Percentiles rank a stretch among this genome's conserved stretches.
phyloP scores from a whole-genome alignment of 106 monocot genomes.

The Dioscorea dumetorum region DNA sequence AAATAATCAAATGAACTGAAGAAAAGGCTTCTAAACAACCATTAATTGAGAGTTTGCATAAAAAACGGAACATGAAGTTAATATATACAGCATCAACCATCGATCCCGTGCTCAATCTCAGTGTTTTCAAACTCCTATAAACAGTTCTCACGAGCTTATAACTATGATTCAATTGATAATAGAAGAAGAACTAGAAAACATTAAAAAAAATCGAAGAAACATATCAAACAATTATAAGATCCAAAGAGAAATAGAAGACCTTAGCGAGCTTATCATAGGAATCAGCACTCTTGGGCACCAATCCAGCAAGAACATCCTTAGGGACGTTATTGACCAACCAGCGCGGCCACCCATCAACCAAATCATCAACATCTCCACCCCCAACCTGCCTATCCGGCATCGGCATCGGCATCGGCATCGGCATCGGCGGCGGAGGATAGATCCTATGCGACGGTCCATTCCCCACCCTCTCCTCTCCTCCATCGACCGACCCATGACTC shows the following conservation, averaged over 20 bases:
- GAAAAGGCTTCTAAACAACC: too few relatives aligned
- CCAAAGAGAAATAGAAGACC: slow-evolving; percentile 2
- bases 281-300: slow-evolving; percentile 30
- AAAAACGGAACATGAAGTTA: too few relatives aligned
- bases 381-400: not conserved
- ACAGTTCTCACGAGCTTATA: not conserved
- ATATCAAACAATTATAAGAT: not conserved
- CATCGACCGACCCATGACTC: not conserved
- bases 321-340: slow-evolving; percentile 21
- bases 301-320: slow-evolving; percentile 11
- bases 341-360: slow-evolving; percentile 28
- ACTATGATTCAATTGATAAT: not conserved
- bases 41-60: too few relatives aligned
- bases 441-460: not conserved
- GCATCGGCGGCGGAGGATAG: too few relatives aligned
- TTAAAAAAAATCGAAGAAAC: not conserved
- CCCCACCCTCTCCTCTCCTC: not conserved
- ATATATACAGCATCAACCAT: too few relatives aligned
- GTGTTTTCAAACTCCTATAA: not conserved
- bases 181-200: not conserved
- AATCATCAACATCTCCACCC: slow-evolving; percentile 6
- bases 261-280: slow-evolving; percentile 29
- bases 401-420: not conserved
- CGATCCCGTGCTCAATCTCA: too few relatives aligned
- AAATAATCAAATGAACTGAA: too few relatives aligned